Base-by-base conservation (phyloP, 176 grass and related monocot genomes). In the Tuctoria greenei region DNA sequence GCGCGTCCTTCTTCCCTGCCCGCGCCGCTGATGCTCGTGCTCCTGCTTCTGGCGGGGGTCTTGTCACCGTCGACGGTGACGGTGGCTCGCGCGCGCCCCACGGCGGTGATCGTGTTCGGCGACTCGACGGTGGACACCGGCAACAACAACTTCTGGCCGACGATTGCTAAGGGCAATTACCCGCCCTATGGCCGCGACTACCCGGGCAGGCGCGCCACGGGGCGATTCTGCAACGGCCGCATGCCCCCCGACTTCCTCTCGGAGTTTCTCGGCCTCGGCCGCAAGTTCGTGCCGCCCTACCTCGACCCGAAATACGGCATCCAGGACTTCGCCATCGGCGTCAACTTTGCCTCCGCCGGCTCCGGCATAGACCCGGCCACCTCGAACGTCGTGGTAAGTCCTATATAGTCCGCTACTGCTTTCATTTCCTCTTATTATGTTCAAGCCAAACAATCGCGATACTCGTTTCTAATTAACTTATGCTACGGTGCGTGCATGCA, bases 161-260 rank as follows among this genome's bases (percentile, higher is more conserved):
- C 88, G 47, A 11, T 41, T 9, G 67, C 78, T 55, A 71, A 46
- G 75, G 83, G 88, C 57, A 88, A 95, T 67, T 95, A 89, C 72
- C 66, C 47, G 2, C 92, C 92, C 17, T 91, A 91, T 24, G 92
- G 92, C 0, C 73, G 88, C 13, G 88, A 95, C 87, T 95, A 89
- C 78, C 66, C 55, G 38, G 83, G 66, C 15, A 24, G 64, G 2
- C 81, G 83, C 67, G 46, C 92, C 49, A 91, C 92, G 4, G 92
- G 92, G 20, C 78, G 92, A 2, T 95, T 95, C 83, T 79, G 86
- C 80, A 91, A 95, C 41, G 92, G 92, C 64, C 86, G 88, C 43
- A 31, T 91, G 0, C 73, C 79, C 51, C 82, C 80, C n/a, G 92
- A 95, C 79, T 91, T 94, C 82, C 81, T 78, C 76, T 88, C 92